Percentiles rank a stretch among this genome's conserved stretches.
phyloP scores from a whole-genome alignment of 495 filamentous ascomycete species.

The Thermochaetoides thermophila region DNA sequence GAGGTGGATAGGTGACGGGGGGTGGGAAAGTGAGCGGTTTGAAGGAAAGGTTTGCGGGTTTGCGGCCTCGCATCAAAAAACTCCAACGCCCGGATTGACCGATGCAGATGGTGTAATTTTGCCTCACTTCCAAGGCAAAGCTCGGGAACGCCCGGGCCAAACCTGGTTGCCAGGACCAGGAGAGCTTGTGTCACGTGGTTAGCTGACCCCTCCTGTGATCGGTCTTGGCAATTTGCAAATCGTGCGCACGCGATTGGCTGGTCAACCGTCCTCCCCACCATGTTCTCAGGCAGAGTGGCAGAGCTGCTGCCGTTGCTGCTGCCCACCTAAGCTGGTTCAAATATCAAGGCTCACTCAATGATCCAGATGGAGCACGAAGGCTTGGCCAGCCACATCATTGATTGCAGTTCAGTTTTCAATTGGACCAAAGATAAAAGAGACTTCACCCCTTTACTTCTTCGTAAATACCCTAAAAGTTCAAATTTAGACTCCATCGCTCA shows the following conservation, averaged over 20 bases:
- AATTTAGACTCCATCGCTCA: too few relatives aligned
- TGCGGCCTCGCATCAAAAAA: conserved; percentile 19
- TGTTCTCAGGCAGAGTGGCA: too few relatives aligned
- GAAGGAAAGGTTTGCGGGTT: conserved; percentile 16
- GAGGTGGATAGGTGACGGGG: conserved; percentile 24
- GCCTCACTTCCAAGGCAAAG: conserved; percentile 22
- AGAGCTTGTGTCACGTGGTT: conserved; percentile 6
- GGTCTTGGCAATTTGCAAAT: conserved; percentile 6
- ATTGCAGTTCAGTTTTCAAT: too few relatives aligned
- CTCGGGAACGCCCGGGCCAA: conserved; percentile 19
- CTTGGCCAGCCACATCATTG: too few relatives aligned
- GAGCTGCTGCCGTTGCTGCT: neutral
- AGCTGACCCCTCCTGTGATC: neutral
- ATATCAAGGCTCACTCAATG: too few relatives aligned
- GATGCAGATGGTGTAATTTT: conserved; percentile 14
- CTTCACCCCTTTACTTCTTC: too few relatives aligned
- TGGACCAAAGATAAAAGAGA: too few relatives aligned
- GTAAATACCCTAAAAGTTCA: too few relatives aligned
- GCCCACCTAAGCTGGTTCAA: too few relatives aligned
- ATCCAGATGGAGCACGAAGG: too few relatives aligned
- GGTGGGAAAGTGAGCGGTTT: conserved; percentile 31
- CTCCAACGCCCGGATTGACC: too few relatives aligned
- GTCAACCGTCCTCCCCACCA: too few relatives aligned
- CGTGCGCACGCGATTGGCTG: conserved; percentile 2
- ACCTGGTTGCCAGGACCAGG: neutral